These are phyloP conservation scores for Gossypium schwendimanii DNA, from an alignment of 441 rosid genomes.

Conservation along the genomic window DNA sequence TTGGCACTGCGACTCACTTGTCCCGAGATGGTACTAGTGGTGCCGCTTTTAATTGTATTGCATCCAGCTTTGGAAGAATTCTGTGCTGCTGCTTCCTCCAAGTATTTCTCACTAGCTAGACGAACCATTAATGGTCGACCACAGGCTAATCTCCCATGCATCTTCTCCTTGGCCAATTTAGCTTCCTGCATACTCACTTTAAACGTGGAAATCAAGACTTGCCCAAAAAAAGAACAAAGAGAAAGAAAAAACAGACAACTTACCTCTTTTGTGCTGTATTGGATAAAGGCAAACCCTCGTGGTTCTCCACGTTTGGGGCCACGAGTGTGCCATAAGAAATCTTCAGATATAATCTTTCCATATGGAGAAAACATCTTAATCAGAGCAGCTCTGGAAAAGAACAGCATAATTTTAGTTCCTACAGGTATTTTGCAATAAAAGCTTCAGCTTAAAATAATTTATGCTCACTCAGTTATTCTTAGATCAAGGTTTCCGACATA, in stretches of 20 bases:
- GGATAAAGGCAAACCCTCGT: conserved; percentile 75
- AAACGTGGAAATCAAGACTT: conserved; percentile 51
- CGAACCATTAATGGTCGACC: conserved; percentile 85
- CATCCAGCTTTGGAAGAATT: conserved; percentile 28
- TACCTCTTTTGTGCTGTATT: conserved; percentile 78
- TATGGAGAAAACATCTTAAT: conserved; percentile 89
- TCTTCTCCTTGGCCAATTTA: conserved; percentile 81
- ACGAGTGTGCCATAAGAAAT: conserved; percentile 87
- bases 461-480: conserved; percentile 75
- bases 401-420: background rate
- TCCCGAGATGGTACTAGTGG: conserved; percentile 36
- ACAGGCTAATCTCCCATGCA: conserved; percentile 88
- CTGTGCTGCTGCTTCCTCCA: conserved; percentile 37
- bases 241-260: conserved; percentile 19
- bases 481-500: conserved; percentile 78
- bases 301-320: conserved; percentile 93
- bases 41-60: conserved; percentile 31
- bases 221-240: conserved; percentile 7
- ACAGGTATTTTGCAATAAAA: background rate
- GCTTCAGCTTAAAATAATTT: conserved; percentile 1
- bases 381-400: conserved; percentile 53
- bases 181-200: conserved; percentile 99
- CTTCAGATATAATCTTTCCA: conserved; percentile 80
- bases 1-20: conserved; percentile 59
- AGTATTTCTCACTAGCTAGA: conserved; percentile 61